These are phyloP conservation scores for Penicillium pulvis DNA, from an alignment of 495 filamentous ascomycete species.

Conservation along the genomic window DNA sequence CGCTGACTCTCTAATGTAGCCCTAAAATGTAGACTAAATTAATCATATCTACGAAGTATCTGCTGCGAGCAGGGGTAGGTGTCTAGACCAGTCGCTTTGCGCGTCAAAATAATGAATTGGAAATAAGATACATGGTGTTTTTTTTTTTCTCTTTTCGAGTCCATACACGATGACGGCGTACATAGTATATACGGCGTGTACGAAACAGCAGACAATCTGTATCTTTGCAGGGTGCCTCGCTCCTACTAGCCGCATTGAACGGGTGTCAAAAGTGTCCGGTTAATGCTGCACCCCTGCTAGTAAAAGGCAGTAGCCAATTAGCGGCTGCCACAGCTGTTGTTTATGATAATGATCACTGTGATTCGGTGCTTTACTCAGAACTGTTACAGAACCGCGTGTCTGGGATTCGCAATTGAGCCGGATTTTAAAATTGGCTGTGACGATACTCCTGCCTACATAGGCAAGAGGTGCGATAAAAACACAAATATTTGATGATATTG, in stretches of 20 bases:
- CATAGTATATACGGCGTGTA: background rate
- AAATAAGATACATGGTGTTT: background rate
- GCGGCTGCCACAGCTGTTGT: background rate
- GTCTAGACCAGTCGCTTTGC: background rate
- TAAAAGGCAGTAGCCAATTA: background rate
- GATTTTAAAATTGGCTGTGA: background rate
- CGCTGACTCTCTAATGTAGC: too few relatives aligned
- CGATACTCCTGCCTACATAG: slow-evolving; percentile 14
- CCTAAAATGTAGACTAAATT: background rate
- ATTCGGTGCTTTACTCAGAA: background rate
- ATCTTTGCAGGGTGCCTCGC: background rate
- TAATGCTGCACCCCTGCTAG: background rate
- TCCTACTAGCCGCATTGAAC: background rate
- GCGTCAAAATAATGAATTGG: background rate
- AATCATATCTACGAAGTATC: background rate
- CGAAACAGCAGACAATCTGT: background rate
- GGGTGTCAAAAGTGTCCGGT: background rate
- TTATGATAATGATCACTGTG: background rate
- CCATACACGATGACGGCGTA: background rate
- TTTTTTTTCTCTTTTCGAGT: background rate
- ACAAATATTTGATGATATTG: background rate
- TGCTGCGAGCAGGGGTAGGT: background rate
- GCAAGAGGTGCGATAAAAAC: background rate
- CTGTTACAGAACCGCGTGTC: background rate
- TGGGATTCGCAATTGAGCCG: background rate